phyloP scores from a whole-genome alignment of 2,329 filamentous ascomycete species.

The Claviceps cyperi region DNA sequence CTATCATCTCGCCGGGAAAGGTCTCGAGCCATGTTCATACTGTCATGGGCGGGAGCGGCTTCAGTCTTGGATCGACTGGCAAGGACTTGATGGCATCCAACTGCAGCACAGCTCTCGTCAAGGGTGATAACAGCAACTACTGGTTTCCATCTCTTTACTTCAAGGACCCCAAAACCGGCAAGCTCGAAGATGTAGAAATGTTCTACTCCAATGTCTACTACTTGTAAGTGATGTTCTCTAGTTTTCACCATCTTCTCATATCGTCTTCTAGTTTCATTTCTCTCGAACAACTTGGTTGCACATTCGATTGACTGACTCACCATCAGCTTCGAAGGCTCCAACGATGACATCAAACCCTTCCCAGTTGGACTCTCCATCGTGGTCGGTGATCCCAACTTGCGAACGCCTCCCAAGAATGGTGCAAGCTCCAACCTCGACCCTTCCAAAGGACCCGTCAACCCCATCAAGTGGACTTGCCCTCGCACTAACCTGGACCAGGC shows the following conservation, averaged over 20 bases:
- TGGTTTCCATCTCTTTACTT: conserved; percentile 65
- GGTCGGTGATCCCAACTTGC: conserved; percentile 45
- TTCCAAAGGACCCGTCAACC: conserved; percentile 34
- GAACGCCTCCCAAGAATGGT: conserved; percentile 40
- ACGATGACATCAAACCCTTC: conserved; percentile 55
- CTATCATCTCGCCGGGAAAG: conserved; percentile 49
- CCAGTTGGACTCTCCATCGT: conserved; percentile 59
- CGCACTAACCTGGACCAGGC: conserved; percentile 34
- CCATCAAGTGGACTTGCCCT: conserved; percentile 47
- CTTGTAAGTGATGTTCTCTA: conserved; percentile 30
- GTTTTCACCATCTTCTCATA: not conserved
- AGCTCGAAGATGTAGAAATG: conserved; percentile 50
- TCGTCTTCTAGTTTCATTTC: too few species aligned
- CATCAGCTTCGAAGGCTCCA: conserved; percentile 41
- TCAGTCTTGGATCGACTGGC: conserved; percentile 47
- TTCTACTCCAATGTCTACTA: conserved; percentile 70
- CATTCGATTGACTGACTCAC: not conserved
- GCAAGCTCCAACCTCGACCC: conserved; percentile 37
- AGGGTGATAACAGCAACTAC: conserved; percentile 59
- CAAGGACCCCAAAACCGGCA: conserved; percentile 44
- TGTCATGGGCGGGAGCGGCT: conserved; percentile 56
- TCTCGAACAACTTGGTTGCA: not conserved
- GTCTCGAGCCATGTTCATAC: conserved; percentile 52
- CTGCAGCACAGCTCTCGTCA: conserved; percentile 57
- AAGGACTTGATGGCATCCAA: conserved; percentile 42